Base-by-base conservation (phyloP, 2,329 filamentous ascomycete genomes). In the Alternaria novae-zelandiae region DNA sequence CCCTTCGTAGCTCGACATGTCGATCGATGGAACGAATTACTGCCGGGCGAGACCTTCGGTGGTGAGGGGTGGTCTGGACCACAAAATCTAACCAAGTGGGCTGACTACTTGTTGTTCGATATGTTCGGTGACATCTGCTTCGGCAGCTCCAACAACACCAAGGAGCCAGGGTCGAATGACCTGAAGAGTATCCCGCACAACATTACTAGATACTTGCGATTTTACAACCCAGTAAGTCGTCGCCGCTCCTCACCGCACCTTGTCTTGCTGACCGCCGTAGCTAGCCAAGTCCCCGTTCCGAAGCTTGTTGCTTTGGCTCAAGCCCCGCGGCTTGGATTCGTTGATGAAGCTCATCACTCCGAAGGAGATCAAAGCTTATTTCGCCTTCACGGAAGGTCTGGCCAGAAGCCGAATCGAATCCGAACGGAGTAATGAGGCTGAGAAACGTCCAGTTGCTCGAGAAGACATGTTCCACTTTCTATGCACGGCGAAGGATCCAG, bases 111-210 rank as follows among this genome's bases (percentile, higher is more conserved):
- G 32, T 73, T 79, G 30, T 80, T 84, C 64, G 83, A 85, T 62
- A 75, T 84, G 36, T 81, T 85, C 70, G 79, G 78, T 13, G 81
- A 83, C 54, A 66, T 82, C 6, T 76, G 70, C 53, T 78, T 80
- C 60, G 77, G 78, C 8, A 72, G 76, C 54, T 54, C 71, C 43
- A 77, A 80, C 63, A 62, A 71, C 46, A 77, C 77, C 66, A 73
- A 80, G 28, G 67, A 74, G 46, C 63, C 72, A 3, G 69, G 70
- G 13, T 49, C 58, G 11, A 70, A 69, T 43, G 53, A 49, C 21
- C 25, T 69, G 43, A 69, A 65, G 47, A 61, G 57, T n/a, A 51
- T 69, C 17, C 67, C 62, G 6, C 36, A 59, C 8, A 58, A 53
- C 46, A 49, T 69, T 32, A 53, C 54, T 0, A 44, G 59, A 41